Evolutionary conservation across 306 rosid species (phyloP).

Genomic region (Lithocarpus polystachyus): DNA sequence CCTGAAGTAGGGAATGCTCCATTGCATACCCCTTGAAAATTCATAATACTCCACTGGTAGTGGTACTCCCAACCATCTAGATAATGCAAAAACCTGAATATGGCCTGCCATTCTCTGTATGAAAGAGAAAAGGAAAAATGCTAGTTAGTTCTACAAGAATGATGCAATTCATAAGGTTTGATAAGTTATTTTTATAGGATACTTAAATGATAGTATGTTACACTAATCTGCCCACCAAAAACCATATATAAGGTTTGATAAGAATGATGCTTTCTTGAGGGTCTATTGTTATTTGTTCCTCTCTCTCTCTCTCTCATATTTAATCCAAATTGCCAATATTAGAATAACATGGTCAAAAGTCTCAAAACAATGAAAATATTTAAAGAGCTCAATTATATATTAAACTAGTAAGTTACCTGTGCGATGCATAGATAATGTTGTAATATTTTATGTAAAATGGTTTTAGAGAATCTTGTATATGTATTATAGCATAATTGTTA

Average conservation of each 20-base stretch:
- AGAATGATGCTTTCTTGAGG: no score
- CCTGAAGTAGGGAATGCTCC: conserved; percentile 74
- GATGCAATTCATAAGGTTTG: background rate
- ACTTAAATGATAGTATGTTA: background rate
- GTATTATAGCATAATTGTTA: no score
- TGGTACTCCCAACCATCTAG: conserved; percentile 70
- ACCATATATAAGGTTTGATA: background rate
- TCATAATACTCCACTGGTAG: conserved; percentile 79
- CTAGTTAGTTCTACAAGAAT: background rate
- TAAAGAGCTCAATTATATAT: background rate
- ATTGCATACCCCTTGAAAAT: conserved; percentile 61
- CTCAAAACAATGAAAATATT: background rate
- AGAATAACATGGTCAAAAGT: background rate
- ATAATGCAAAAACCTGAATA: conserved; percentile 80
- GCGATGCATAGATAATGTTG: no score
- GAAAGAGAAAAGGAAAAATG: conserved; percentile 9
- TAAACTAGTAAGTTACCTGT: background rate
- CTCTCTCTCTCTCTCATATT: no score
- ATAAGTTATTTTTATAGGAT: background rate
- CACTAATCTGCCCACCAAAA: background rate
- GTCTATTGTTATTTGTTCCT: no score
- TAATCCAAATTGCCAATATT: background rate
- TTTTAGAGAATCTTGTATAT: no score
- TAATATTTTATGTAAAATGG: no score
- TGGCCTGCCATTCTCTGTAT: conserved; percentile 83